Conservation (phyloP, 169 alveolate genomes). For the Plasmodium yoelii region DNA sequence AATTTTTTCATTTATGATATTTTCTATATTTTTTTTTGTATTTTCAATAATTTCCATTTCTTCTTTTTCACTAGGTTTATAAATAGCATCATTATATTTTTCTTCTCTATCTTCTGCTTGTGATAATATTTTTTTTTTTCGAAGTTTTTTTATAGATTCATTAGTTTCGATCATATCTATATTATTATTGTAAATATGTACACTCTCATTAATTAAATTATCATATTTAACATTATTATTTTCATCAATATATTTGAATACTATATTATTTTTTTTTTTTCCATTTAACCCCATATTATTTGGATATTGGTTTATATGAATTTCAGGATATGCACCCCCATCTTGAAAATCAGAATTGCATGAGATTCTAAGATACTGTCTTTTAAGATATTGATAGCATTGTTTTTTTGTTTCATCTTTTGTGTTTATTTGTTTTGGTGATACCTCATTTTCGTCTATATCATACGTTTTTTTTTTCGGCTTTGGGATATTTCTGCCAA, state of each 20-base stretch:
- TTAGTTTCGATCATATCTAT: constrained; percentile 60
- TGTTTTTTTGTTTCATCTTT: constrained; percentile 18
- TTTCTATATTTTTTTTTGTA: constrained; percentile 86
- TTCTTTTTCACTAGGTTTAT: constrained; percentile 85
- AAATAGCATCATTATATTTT: constrained; percentile 77
- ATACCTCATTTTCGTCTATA: not conserved
- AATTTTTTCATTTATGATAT: constrained; percentile 83
- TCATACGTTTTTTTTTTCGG: constrained; percentile 20
- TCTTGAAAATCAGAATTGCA: constrained; percentile 86
- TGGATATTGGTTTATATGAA: constrained; percentile 86
- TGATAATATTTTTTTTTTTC: constrained; percentile 82
- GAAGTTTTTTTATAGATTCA: constrained; percentile 51
- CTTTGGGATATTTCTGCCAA: constrained; percentile 56
- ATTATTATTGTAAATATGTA: constrained; percentile 31
- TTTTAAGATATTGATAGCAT: constrained; percentile 73
- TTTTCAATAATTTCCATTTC: constrained; percentile 82
- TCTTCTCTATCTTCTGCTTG: constrained; percentile 82
- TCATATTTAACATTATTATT: constrained; percentile 82
- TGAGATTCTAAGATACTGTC: constrained; percentile 81
- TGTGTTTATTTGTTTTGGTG: not conserved
- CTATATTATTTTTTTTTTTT: constrained; percentile 26
- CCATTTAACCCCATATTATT: constrained; percentile 81
- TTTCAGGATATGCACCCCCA: constrained; percentile 90
- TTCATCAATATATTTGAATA: constrained; percentile 79
- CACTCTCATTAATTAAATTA: constrained; percentile 78